Percentiles rank a stretch among this genome's conserved stretches.
phyloP scores from a whole-genome alignment of 2,329 filamentous ascomycete genomes.

The Verticillium longisporum region DNA sequence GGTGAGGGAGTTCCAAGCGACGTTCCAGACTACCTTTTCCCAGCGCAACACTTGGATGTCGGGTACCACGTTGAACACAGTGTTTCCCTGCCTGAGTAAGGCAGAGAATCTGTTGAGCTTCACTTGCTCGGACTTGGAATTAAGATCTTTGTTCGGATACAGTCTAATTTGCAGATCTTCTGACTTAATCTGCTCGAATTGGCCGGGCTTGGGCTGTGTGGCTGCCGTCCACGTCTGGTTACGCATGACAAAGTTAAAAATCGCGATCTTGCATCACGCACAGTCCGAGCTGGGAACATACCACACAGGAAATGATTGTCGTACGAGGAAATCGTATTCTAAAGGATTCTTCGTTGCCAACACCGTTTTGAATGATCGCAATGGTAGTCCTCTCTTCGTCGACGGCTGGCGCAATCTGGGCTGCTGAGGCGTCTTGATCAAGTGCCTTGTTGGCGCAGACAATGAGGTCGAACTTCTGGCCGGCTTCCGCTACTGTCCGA shows the following conservation, averaged over 20 bases:
- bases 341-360: slow-evolving; percentile 53
- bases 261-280: not conserved
- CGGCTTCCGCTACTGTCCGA: slow-evolving; percentile 36
- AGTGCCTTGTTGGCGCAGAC: slow-evolving; percentile 51
- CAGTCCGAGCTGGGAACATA: slow-evolving; percentile 19
- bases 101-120: slow-evolving; percentile 32
- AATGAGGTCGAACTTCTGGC: slow-evolving; percentile 44
- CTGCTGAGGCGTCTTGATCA: slow-evolving; percentile 28
- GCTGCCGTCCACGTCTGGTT: slow-evolving; percentile 45
- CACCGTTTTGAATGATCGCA: slow-evolving; percentile 55
- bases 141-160: slow-evolving; percentile 29
- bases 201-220: slow-evolving; percentile 39
- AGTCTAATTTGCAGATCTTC: slow-evolving; percentile 50
- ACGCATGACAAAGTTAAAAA: not conserved
- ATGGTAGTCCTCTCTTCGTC: slow-evolving; percentile 38
- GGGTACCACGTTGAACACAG: slow-evolving; percentile 37
- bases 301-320: slow-evolving; percentile 49
- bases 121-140: slow-evolving; percentile 21
- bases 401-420: slow-evolving; percentile 24
- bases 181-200: slow-evolving; percentile 40
- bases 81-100: slow-evolving; percentile 32
- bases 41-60: slow-evolving; percentile 52
- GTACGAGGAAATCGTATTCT: slow-evolving; percentile 37
- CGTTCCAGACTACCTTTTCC: slow-evolving; percentile 56
- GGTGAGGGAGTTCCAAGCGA: slow-evolving; percentile 54